Conservation (phyloP, 2,329 filamentous ascomycete genomes). For the Venturia oleaginea region DNA sequence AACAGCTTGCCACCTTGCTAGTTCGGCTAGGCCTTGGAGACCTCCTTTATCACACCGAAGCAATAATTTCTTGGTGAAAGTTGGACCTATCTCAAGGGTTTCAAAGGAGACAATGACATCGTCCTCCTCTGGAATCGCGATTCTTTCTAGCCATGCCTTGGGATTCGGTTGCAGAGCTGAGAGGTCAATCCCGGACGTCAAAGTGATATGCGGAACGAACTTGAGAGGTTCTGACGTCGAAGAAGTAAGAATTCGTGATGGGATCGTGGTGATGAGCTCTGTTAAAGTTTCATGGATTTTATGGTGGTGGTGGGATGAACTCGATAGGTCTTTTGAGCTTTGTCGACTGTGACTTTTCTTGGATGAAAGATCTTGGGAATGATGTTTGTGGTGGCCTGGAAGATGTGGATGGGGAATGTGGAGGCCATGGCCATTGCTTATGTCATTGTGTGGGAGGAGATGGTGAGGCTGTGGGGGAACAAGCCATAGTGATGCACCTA, state of each 20-base stretch:
- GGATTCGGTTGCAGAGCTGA: neutral
- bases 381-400: neutral
- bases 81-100: neutral
- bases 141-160: neutral
- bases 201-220: neutral
- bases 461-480: neutral
- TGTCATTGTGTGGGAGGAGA: neutral
- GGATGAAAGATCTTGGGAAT: neutral
- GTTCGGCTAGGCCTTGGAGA: neutral
- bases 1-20: conserved; percentile 1
- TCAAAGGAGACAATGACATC: neutral
- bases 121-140: neutral
- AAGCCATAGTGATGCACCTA: conserved; percentile 8
- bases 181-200: conserved; percentile 3
- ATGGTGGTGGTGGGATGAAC: neutral
- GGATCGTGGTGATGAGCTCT: neutral
- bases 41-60: neutral
- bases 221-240: neutral
- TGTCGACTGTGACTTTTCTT: neutral
- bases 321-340: neutral
- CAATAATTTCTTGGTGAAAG: conserved; percentile 5
- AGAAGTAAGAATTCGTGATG: neutral
- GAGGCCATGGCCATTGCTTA: neutral
- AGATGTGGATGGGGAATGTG: conserved; percentile 6
- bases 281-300: neutral